phyloP scores from a whole-genome alignment of 2,329 filamentous ascomycete genomes.

The Cercospora zeae-maydis region DNA sequence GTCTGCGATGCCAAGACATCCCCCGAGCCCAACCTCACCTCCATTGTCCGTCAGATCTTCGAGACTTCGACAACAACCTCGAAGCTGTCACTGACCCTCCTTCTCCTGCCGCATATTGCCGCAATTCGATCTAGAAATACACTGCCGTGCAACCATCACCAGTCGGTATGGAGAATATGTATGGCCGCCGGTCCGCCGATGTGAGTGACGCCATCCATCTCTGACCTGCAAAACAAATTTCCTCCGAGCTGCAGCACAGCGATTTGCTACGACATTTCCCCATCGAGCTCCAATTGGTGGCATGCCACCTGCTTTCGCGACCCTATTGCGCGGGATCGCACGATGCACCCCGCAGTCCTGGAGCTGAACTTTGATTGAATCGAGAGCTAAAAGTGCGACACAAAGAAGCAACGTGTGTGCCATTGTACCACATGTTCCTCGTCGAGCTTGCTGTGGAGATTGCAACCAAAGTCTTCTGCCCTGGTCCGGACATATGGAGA shows the following conservation, averaged over 20 bases:
- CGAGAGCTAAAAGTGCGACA: not conserved
- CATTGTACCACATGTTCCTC: not conserved
- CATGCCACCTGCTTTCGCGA: not conserved
- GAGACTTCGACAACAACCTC: too few relatives aligned
- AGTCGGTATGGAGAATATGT: not conserved
- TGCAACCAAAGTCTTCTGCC: not conserved
- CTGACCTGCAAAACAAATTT: not conserved
- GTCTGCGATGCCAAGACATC: not conserved
- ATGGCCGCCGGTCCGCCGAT: not conserved
- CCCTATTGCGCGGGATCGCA: not conserved
- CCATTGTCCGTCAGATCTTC: not conserved
- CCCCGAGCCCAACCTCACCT: not conserved
- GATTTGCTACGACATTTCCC: not conserved
- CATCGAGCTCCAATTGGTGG: too few relatives aligned
- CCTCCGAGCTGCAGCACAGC: not conserved
- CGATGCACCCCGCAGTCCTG: not conserved
- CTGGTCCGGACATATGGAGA: not conserved
- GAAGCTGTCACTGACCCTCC: too few relatives aligned
- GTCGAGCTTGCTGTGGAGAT: not conserved
- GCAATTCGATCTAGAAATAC: not conserved
- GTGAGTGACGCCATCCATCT: not conserved
- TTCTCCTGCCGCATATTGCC: not conserved
- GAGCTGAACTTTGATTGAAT: not conserved
- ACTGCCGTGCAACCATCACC: not conserved
- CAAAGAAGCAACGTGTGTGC: slow-evolving; percentile 3